Base-by-base conservation (phyloP, 768 basidiomycete genomes). In the Suillus hirtellus region DNA sequence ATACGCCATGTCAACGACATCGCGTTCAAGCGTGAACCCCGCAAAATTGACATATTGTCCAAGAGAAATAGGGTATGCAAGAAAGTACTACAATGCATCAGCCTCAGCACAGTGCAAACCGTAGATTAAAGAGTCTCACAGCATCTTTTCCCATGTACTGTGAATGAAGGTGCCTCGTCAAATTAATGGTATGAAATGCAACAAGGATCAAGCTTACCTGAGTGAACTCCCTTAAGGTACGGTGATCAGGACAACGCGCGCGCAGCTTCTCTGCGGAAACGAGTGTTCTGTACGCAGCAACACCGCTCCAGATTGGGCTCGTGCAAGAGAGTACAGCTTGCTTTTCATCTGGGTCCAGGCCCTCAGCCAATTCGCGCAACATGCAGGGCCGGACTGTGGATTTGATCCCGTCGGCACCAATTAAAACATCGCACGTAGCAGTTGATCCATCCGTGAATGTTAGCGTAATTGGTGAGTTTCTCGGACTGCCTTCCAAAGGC, bases 341-440 rank as follows among this genome's bases (percentile, higher is more conserved):
- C 15, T 81, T 83, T 60, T 83, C 80, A 61, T 77, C 65, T 77
- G 73, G 61, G 69, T 72, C 65, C 73, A 76, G 50, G 77, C 73
- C 66, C 72, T 66, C 42, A 4, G 72, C 66, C 21, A 73, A 56
- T 62, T 76, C 73, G 0, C 66, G 64, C 62, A 79, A 76, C 67
- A 87, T 69, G 44, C 53, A 59, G 8, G 67, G 65, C 27, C 81
- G 77, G n/a, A 76, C 83, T 62, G 77, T 78, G 37, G 87, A 89
- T 73, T 84, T 85, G 64, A 89, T 64, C 4, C 88, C 88, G 65
- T 90, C 89, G 21, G 87, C 88, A 47, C 88, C 89, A 60, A 90
- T 73, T 27, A 92, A 81, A 12, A 90, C 71, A 70, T 91, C 89
- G 69, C 87, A 90, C 21, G 78, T 76, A 5, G 85, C 78, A 17